Base-by-base conservation (phyloP, 2,329 filamentous ascomycete species). In the Albophoma yamanashiensis region DNA sequence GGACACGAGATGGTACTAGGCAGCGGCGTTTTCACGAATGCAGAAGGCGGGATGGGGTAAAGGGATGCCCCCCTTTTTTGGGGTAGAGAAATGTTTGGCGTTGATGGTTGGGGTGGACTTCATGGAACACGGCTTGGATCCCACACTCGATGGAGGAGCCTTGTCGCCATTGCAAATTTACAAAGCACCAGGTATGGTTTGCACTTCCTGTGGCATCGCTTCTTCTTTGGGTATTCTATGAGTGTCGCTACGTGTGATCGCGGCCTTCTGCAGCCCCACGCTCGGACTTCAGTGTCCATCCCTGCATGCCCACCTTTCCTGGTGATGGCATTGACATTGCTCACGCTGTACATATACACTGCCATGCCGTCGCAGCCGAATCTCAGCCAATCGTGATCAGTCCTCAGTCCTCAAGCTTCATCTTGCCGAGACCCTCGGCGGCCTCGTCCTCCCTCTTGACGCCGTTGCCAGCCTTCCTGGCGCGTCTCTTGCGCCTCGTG, bases 401-500 rank as follows among this genome's bases (percentile, higher is more conserved):
- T 22, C 17, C 25, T 34, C 15, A 58, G 17, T 61, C 62, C 31
- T 47, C 61, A 17, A 64, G 36, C 12, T 38, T 15, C 38, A 60
- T 25, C 55, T 53, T 38, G 36, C 39, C 59, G 6, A 58, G 27
- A 20, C 38, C 55, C 36, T 60, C 56, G 27, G 43, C 45, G 15
- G 47, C 39, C 22, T 43, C n/a, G 45, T 57, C 59, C 8, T 57
- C 59, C 8, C n/a, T 55, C 27, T 60, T 57, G 42, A 31, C 22
- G 42, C 38, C 58, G 12, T 58, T 36, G 20, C 31, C 50, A 12
- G 20, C 25, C 62, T 66, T 71, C 65, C 67, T 73, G 27, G 63
- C 55, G 20, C 67, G 68, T 64, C 69, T 74, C 70, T 74, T 79
- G 62, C 74, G 75, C 66, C 71, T 76, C 27, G 68, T 65, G 31